phyloP scores from a whole-genome alignment of 1,139 yeast genomes.

The Pichia cactophila region DNA sequence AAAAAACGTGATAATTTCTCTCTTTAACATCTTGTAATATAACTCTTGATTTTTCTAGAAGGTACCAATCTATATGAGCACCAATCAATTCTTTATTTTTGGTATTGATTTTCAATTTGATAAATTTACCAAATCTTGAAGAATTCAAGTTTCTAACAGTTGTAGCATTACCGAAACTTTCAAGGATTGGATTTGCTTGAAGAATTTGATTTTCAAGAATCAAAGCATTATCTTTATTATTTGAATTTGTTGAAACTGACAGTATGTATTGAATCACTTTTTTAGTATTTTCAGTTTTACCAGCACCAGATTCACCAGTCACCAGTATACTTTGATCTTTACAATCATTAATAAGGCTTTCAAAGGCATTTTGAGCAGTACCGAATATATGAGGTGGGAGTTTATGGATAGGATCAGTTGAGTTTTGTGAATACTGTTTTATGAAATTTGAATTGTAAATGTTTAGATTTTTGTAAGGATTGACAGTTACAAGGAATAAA shows the following conservation, averaged over 20 bases:
- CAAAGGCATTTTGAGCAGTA: slow-evolving; percentile 80
- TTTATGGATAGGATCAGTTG: slow-evolving; percentile 1
- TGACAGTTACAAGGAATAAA: slow-evolving; percentile 87
- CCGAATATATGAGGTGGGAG: slow-evolving; percentile 79
- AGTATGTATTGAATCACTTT: slow-evolving; percentile 89
- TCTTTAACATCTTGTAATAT: slow-evolving; percentile 70
- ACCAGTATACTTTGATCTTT: slow-evolving; percentile 87
- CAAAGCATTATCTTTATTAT: slow-evolving; percentile 17
- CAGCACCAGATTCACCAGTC: slow-evolving; percentile 98
- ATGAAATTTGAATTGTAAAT: slow-evolving; percentile 62
- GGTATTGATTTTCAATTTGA: slow-evolving; percentile 57
- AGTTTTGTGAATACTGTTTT: slow-evolving; percentile 34
- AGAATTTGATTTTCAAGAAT: slow-evolving; percentile 75
- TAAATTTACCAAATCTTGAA: slow-evolving; percentile 94
- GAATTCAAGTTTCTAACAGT: slow-evolving; percentile 92
- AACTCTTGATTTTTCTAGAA: slow-evolving; percentile 89
- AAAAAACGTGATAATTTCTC: slow-evolving; percentile 88
- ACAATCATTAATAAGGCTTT: slow-evolving; percentile 60
- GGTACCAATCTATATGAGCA: slow-evolving; percentile 90
- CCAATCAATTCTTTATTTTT: slow-evolving; percentile 64
- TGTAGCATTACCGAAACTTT: slow-evolving; percentile 96
- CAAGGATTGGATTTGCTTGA: slow-evolving; percentile 92
- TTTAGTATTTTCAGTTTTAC: slow-evolving; percentile 96
- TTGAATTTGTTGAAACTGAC: slow-evolving; percentile 47
- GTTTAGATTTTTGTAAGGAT: slow-evolving; percentile 77